Conservation (phyloP, 148 eudicot species). For the Euryodendron excelsum region DNA sequence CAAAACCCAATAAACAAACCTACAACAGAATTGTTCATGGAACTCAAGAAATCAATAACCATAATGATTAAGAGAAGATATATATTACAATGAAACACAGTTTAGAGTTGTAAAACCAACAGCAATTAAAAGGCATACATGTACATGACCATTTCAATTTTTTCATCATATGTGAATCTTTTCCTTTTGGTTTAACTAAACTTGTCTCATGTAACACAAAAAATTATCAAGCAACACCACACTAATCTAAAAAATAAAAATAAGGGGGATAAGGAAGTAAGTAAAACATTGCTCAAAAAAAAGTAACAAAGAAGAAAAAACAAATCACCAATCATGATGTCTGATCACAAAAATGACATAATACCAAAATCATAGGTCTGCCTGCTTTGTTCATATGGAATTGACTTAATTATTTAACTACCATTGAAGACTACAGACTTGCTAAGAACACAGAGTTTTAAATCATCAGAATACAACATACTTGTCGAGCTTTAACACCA, state of each 20-base stretch:
- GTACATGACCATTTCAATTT: neutral
- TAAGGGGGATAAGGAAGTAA: no score
- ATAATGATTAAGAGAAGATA: neutral
- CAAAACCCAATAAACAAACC: slow-evolving; percentile 1
- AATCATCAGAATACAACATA: slow-evolving; percentile 32
- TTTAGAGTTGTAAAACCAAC: neutral
- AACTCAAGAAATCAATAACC: neutral
- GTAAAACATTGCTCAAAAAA: no score
- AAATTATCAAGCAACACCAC: neutral
- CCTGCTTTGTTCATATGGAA: neutral
- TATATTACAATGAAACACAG: neutral
- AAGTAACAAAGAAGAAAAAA: no score
- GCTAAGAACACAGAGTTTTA: neutral
- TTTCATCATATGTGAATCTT: neutral
- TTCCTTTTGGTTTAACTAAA: neutral
- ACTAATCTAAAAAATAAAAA: neutral
- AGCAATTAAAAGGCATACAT: neutral
- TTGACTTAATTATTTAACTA: neutral
- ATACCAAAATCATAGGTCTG: neutral
- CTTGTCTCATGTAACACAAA: neutral
- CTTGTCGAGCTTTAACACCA: slow-evolving; percentile 91
- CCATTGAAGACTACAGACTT: neutral
- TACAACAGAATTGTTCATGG: neutral
- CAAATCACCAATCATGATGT: neutral
- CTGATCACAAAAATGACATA: neutral